These are phyloP conservation scores for Torulaspora franciscae DNA, from an alignment of 805 yeast species.

Conservation along the genomic window DNA sequence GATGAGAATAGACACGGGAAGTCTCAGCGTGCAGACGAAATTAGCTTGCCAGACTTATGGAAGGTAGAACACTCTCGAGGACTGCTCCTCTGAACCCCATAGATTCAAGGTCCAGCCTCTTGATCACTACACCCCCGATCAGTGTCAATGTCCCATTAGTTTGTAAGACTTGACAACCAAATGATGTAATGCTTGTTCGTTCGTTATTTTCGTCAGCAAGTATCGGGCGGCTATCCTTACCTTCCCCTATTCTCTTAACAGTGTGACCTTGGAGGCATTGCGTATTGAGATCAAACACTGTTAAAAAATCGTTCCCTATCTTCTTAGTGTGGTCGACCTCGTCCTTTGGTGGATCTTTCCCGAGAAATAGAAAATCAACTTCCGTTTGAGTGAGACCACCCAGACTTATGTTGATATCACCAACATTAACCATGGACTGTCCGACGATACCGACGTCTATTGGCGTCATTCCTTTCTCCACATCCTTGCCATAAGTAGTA, in stretches of 20 bases:
- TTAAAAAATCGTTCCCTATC: conserved; percentile 18
- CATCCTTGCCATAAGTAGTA: conserved; percentile 14
- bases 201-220: not conserved
- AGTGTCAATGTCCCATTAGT: conserved; percentile 23
- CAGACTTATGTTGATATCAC: conserved; percentile 22
- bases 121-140: conserved; percentile 29
- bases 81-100: conserved; percentile 31
- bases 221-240: not conserved
- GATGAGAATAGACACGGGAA: not conserved
- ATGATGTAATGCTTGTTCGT: conserved; percentile 6
- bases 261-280: conserved; percentile 21
- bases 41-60: conserved; percentile 24
- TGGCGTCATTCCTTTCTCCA: conserved; percentile 15
- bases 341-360: conserved; percentile 3
- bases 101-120: conserved; percentile 12
- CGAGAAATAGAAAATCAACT: conserved; percentile 17
- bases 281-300: conserved; percentile 22
- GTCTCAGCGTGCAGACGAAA: not conserved
- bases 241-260: not conserved
- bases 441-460: conserved; percentile 28
- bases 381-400: conserved; percentile 31
- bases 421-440: conserved; percentile 26
- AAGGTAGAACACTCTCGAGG: conserved; percentile 28
- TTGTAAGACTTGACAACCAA: conserved; percentile 19
- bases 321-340: conserved; percentile 1